Evolutionary conservation across 2,329 filamentous ascomycete genomes (phyloP).

Genomic region (Xylariaceae sp.): DNA sequence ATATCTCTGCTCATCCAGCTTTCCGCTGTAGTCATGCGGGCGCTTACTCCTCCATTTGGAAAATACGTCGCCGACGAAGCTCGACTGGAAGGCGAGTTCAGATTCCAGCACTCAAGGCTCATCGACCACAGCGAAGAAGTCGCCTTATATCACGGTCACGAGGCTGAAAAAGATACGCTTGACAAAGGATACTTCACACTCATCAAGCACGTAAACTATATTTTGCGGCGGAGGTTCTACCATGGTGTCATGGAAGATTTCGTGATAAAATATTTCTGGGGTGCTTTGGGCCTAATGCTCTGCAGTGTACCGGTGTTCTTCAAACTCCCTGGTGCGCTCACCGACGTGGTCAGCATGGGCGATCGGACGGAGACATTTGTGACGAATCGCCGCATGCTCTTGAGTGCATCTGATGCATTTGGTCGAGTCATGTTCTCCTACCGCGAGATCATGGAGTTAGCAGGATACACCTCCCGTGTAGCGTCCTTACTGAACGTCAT

Average conservation of each 20-base stretch:
- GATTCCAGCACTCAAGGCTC: conserved; percentile 88
- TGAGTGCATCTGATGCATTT: conserved; percentile 93
- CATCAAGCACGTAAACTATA: conserved; percentile 98
- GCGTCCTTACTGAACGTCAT: conserved; percentile 88
- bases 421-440: conserved; percentile 97
- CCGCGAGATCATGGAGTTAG: conserved; percentile 93
- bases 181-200: conserved; percentile 99
- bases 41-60: conserved; percentile 90
- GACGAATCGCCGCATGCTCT: conserved; percentile 85
- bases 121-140: conserved; percentile 97
- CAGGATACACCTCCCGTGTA: conserved; percentile 91
- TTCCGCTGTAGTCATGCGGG: conserved; percentile 88
- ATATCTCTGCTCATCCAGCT: conserved; percentile 94
- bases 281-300: conserved; percentile 81
- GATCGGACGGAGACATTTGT: conserved; percentile 76
- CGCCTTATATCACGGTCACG: conserved; percentile 85
- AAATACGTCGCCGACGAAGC: conserved; percentile 98
- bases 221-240: conserved; percentile 83
- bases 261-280: conserved; percentile 99
- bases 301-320: conserved; percentile 97
- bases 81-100: conserved; percentile 88
- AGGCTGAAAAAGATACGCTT: conserved; percentile 90
- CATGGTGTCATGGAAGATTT: conserved; percentile 99
- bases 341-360: conserved; percentile 57
- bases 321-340: conserved; percentile 71